Base-by-base conservation (phyloP, 116 monocot genomes). In the Dioscorea cayenensis region DNA sequence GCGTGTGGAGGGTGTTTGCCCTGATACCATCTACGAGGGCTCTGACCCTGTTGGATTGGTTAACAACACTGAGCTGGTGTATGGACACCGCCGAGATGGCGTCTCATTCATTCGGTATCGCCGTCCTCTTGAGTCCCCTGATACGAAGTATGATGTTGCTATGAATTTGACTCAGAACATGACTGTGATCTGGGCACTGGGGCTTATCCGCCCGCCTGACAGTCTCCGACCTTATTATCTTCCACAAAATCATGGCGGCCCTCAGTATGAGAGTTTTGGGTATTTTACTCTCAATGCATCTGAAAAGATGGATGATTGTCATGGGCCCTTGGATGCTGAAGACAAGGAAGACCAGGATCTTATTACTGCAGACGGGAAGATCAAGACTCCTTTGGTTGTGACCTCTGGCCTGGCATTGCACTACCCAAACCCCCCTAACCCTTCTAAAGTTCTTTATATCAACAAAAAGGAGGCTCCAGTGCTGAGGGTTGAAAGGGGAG, bases 391-490 rank as follows among this genome's bases (percentile, higher is more conserved):
- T 16, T 77, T 96, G 18, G 63, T 76, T 18, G 92, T 96, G 36
- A 75, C 85, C 19, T 68, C 88, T 3, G 92, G 88, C 7, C 96
- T 77, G 5, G 87, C 96, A 9, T 20, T 90, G 63, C 87, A 82
- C 60, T 96, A 96, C 76, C 96, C 96, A 2, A 92, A 96, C 51
- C 96, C 92, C 62, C 96, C 96, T 25, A 86, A 83, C 60, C 96
- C 96, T 21, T 68, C 74, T 10, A 92, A 90, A 74, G 92, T 92
- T 21, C 75, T 96, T 51, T 96, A 92, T 63, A 79, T 96, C 48
- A 96, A 96, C 73, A 96, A 96, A 79, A 96, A 92, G 74, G 92
- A 96, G 74, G 86, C 92, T 60, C 96, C 92, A 18, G 22, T 84
- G 35, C 77, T 92, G 73, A 83, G 82, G 69, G 90, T 96, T 43